These are phyloP conservation scores for Punica granatum DNA, from an alignment of 345 rosid genomes.

Conservation along the genomic window DNA sequence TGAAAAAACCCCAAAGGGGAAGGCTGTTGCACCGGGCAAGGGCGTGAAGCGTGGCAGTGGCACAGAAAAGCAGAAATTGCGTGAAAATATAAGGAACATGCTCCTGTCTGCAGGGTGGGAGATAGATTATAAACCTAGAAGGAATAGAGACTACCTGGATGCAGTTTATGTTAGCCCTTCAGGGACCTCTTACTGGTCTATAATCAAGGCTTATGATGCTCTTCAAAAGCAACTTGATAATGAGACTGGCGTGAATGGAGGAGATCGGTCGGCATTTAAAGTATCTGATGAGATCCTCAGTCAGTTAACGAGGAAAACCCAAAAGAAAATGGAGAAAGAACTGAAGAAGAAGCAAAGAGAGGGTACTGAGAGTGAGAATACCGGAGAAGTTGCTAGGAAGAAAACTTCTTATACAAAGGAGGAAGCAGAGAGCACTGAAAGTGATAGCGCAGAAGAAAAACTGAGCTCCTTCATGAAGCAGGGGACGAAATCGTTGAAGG, in stretches of 20 bases:
- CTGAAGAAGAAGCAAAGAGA: constrained; percentile 43
- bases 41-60: constrained; percentile 73
- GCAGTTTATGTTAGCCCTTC: constrained; percentile 84
- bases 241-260: constrained; percentile 27
- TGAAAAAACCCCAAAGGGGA: constrained; percentile 25
- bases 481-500: constrained; percentile 41
- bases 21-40: constrained; percentile 21
- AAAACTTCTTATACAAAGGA: constrained; percentile 23
- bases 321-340: constrained; percentile 56
- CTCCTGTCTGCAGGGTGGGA: constrained; percentile 89
- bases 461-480: constrained; percentile 53
- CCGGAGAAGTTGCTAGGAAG: constrained; percentile 24
- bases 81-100: constrained; percentile 78
- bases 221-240: constrained; percentile 59
- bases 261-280: constrained; percentile 38
- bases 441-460: constrained; percentile 62
- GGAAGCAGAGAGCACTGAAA: constrained; percentile 39
- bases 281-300: constrained; percentile 66
- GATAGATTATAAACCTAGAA: constrained; percentile 82
- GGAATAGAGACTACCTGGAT: constrained; percentile 77
- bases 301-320: constrained; percentile 58
- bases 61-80: constrained; percentile 87
- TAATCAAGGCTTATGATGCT: constrained; percentile 90
- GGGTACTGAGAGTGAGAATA: constrained; percentile 29
- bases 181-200: constrained; percentile 94